Evolutionary conservation across 306 rosid genomes (phyloP).

Genomic region (Datisca glomerata): DNA sequence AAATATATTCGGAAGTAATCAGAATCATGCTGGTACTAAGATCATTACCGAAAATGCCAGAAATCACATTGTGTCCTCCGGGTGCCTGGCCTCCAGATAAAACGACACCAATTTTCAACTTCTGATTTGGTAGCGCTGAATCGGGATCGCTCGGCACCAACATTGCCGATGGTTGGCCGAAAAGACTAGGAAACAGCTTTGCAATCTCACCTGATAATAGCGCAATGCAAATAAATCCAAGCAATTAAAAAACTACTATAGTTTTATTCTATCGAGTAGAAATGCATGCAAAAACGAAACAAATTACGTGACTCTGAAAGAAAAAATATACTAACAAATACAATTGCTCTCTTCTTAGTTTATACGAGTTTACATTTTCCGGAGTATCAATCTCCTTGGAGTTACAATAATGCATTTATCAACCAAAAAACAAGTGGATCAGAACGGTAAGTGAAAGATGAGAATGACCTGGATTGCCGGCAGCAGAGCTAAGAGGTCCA

Average conservation of each 20-base stretch:
- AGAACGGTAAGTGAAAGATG: neutral
- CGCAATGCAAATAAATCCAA: no score
- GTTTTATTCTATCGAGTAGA: no score
- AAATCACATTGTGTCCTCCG: conserved; percentile 94
- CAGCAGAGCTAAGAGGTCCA: conserved; percentile 88
- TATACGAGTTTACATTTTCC: no score
- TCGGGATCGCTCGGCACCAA: conserved; percentile 35
- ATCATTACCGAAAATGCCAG: conserved; percentile 71
- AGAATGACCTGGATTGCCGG: conserved; percentile 76
- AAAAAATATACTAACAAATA: no score
- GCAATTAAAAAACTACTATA: no score
- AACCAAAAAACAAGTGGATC: conserved; percentile 16
- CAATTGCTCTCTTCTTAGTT: no score
- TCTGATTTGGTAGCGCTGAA: conserved; percentile 15
- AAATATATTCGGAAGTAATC: neutral
- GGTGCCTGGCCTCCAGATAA: conserved; percentile 99
- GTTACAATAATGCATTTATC: neutral
- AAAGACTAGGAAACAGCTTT: conserved; percentile 72
- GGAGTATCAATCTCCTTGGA: no score
- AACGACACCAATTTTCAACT: conserved; percentile 88
- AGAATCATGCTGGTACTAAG: neutral
- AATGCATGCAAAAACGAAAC: neutral
- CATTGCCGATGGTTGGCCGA: conserved; percentile 77
- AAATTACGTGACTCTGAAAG: no score
- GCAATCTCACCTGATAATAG: conserved; percentile 88